These are phyloP conservation scores for Reutealis trisperma DNA, from an alignment of 345 rosid species.

Conservation along the genomic window DNA sequence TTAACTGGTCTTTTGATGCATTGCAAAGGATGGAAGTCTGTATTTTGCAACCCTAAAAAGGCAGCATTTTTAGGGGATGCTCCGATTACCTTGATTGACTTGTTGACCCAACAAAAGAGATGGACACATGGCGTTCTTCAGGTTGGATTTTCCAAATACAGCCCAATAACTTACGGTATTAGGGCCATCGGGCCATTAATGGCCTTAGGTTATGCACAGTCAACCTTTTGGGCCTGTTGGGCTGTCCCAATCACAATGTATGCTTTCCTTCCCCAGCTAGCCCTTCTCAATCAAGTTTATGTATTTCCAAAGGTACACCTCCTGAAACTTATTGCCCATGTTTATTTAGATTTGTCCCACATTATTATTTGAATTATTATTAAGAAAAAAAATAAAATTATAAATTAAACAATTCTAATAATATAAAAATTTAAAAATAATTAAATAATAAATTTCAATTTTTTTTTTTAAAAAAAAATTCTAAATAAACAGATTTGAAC, in stretches of 20 bases:
- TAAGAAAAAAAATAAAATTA: too few relatives aligned
- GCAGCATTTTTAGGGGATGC: conserved; percentile 63
- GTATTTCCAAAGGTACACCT: conserved; percentile 58
- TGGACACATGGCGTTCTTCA: conserved; percentile 69
- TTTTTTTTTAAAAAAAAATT: too few relatives aligned
- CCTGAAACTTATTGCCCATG: too few relatives aligned
- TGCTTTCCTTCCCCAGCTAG: conserved; percentile 68
- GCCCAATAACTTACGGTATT: conserved; percentile 52
- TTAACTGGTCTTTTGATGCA: conserved; percentile 57
- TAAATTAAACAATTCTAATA: too few relatives aligned
- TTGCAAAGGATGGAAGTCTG: conserved; percentile 69
- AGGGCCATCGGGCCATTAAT: conserved; percentile 36
- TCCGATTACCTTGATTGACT: conserved; percentile 48
- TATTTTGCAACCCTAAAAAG: conserved; percentile 57
- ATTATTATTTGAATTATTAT: too few relatives aligned
- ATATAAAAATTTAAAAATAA: too few relatives aligned
- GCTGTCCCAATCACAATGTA: conserved; percentile 46
- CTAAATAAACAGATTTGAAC: too few relatives aligned
- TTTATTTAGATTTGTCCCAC: too few relatives aligned
- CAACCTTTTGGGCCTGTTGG: conserved; percentile 55
- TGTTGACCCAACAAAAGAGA: conserved; percentile 54
- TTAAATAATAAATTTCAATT: too few relatives aligned
- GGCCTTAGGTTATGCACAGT: conserved; percentile 43
- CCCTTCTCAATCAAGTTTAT: conserved; percentile 43
- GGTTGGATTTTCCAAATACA: conserved; percentile 41